Percentiles rank a stretch among this genome's conserved stretches.
Conservation (phyloP, 2,329 filamentous ascomycete genomes). For the Aspergillus unguis region DNA sequence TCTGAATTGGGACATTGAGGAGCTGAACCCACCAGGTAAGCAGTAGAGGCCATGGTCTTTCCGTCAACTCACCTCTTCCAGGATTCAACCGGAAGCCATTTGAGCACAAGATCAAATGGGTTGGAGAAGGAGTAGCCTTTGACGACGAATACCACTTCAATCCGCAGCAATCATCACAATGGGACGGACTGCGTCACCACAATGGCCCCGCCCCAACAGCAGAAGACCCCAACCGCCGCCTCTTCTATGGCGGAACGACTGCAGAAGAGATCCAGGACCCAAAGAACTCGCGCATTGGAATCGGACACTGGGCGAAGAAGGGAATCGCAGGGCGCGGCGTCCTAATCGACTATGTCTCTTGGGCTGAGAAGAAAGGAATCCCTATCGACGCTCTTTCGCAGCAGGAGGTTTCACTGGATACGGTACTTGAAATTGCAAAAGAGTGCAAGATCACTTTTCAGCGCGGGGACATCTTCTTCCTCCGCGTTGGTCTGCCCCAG, state of each 20-base stretch:
- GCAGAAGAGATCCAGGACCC: slow-evolving; percentile 34
- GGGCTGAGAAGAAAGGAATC: slow-evolving; percentile 33
- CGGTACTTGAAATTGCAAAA: slow-evolving; percentile 32
- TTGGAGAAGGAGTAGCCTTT: slow-evolving; percentile 43
- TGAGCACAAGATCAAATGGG: slow-evolving; percentile 51
- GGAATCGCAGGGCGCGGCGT: slow-evolving; percentile 42
- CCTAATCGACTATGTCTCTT: slow-evolving; percentile 38
- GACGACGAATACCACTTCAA: slow-evolving; percentile 54
- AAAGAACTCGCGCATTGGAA: slow-evolving; percentile 32
- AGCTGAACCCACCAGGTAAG: slow-evolving; percentile 47
- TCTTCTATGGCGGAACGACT: slow-evolving; percentile 38
- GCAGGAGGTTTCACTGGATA: slow-evolving; percentile 34
- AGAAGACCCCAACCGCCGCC: slow-evolving; percentile 26
- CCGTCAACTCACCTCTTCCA: neutral
- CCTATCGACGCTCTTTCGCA: slow-evolving; percentile 31
- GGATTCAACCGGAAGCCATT: slow-evolving; percentile 53
- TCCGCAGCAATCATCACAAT: slow-evolving; percentile 54
- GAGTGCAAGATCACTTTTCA: slow-evolving; percentile 37
- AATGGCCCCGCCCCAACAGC: slow-evolving; percentile 42
- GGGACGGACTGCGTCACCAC: slow-evolving; percentile 54
- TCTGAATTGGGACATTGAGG: slow-evolving; percentile 56
- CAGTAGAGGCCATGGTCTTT: neutral
- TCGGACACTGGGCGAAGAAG: slow-evolving; percentile 39
- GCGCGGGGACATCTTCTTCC: slow-evolving; percentile 39
- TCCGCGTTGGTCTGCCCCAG: slow-evolving; percentile 35